Percentiles rank a stretch among this genome's conserved stretches.
phyloP scores from a whole-genome alignment of 2,329 filamentous ascomycete species.

The Akanthomyces dipterigenus region DNA sequence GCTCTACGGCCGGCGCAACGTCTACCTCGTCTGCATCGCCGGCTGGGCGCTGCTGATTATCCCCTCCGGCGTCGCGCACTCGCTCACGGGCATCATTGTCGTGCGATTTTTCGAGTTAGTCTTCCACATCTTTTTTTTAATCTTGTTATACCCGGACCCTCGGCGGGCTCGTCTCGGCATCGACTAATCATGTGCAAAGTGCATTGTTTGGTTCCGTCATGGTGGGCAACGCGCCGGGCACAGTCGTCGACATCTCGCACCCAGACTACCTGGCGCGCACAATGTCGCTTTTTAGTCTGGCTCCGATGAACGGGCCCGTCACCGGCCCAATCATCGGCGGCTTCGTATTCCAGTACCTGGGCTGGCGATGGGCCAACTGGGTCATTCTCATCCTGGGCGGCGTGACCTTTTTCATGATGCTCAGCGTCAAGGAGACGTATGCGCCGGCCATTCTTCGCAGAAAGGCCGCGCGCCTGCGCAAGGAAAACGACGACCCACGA shows the following conservation, averaged over 20 bases:
- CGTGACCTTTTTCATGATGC: slow-evolving; percentile 48
- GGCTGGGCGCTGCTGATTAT: slow-evolving; percentile 64
- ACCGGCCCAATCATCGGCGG: slow-evolving; percentile 54
- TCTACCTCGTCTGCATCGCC: slow-evolving; percentile 61
- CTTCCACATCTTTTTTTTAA: neutral
- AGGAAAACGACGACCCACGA: slow-evolving; percentile 58
- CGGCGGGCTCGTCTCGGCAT: too few species aligned
- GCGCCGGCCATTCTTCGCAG: slow-evolving; percentile 59
- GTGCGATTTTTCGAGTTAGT: slow-evolving; percentile 64
- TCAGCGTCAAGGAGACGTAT: slow-evolving; percentile 62
- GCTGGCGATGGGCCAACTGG: slow-evolving; percentile 81
- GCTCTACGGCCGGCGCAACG: slow-evolving; percentile 59
- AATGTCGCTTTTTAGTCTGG: slow-evolving; percentile 77
- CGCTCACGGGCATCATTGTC: slow-evolving; percentile 61
- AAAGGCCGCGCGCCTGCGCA: slow-evolving; percentile 53
- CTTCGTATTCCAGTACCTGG: slow-evolving; percentile 59
- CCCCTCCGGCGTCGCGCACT: slow-evolving; percentile 63
- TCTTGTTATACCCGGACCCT: neutral
- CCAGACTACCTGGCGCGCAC: slow-evolving; percentile 76
- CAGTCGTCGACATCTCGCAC: slow-evolving; percentile 73
- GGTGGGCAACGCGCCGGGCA: slow-evolving; percentile 77
- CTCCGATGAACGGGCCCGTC: slow-evolving; percentile 69
- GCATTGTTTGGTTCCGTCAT: slow-evolving; percentile 62
- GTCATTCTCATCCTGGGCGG: slow-evolving; percentile 62
- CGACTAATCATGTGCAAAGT: slow-evolving; percentile 12